Base-by-base conservation (phyloP, 1,284 basidiomycete genomes). In the Cystobasidium sp. region DNA sequence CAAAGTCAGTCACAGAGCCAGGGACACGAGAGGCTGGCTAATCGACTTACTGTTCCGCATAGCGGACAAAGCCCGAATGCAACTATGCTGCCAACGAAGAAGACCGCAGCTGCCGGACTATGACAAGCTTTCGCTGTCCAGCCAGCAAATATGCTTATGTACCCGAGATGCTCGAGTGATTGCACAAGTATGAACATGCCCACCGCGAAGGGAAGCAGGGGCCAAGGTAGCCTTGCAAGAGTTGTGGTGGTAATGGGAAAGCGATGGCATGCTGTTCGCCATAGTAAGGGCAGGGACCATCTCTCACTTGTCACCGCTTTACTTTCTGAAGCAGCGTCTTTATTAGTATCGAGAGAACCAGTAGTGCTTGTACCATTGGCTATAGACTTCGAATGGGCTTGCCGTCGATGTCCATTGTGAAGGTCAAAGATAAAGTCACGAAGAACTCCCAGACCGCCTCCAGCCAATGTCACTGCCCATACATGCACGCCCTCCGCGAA, bases 121-220 rank as follows among this genome's bases (percentile, higher is more conserved):
- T 86, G 79, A 6, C 85, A 83, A 10, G 82, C 80, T 49, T 78
- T 14, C 83, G 86, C 31, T 84, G 88, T 68, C 90, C 94, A 96
- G 6, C 80, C 79, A 0, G 89, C 89, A 81, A 97, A 95, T 20
- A 97, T 86, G 37, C 88, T 85, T 37, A 97, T 93, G 93, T 96
- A 98, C n/a, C 94, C 94, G 68, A 91, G 89, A 74, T 89, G 86
- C 5, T 88, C 86, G 8, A 98, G 86, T 0, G 87, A 91, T 80
- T 96, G 91, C 68, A 97, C 93, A 61, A 98, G 88, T 79, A 98
- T 93, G 84, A 98, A 98, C 84, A 97, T 94, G 6, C 91, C 90
- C 81, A 98, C 94, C 0, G 94, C 92, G 80, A 98, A 98, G 0
- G 94, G 94, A 10, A 97, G 84, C 7, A 98, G 87, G 10, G 88